Base-by-base conservation (phyloP, 2,329 filamentous ascomycete species). In the Cercospora sp. region DNA sequence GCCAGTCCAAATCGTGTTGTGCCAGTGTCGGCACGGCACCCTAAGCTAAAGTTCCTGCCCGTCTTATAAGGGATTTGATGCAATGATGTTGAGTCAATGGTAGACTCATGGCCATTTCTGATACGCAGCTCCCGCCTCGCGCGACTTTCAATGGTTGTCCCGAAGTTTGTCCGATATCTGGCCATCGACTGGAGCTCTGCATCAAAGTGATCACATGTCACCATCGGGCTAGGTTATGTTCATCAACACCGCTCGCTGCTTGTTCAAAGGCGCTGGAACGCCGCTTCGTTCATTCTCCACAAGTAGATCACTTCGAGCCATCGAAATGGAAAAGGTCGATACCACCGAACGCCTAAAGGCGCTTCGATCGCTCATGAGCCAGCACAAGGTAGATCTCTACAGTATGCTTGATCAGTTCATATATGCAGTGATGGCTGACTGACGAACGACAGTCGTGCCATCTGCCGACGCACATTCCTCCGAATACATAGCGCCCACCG, bases 401-500 rank as follows among this genome's bases (percentile, higher is more conserved):
- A 90, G 94, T 97, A 89, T 58, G 74, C 55, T 43, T n/a, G 49
- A 61, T 34, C 57, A 59, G 66, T 68, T n/a, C 63, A 65, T 55
- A 10, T 61, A 58, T 10, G 59, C 68, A 75, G 28, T 69, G 70
- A 71, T 72, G 71, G 75, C 82, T 85, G 74, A 84, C 76, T 74
- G 70, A 73, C 73, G 7, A 60, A 63, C 34, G 49, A 45, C 3
- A 98, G 94, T 99, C 77, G 88, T 98, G 6, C 95, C 95, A 0
- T 97, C 94, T 37, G 95, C 98, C 86, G 95, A 99, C 80, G 94
- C 92, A 78, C 95, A 99, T 80, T 92, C 94, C 74, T 98, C 94
- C 73, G 95, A 99, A 83, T 99, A 99, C 81, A 97, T 97, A 80
- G 95, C 95, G 61, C 89, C 90, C n/a, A 97, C 93, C 79, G 95